Evolutionary conservation across 2,329 filamentous ascomycete species (phyloP).

Genomic region (Aureobasidium sp.): DNA sequence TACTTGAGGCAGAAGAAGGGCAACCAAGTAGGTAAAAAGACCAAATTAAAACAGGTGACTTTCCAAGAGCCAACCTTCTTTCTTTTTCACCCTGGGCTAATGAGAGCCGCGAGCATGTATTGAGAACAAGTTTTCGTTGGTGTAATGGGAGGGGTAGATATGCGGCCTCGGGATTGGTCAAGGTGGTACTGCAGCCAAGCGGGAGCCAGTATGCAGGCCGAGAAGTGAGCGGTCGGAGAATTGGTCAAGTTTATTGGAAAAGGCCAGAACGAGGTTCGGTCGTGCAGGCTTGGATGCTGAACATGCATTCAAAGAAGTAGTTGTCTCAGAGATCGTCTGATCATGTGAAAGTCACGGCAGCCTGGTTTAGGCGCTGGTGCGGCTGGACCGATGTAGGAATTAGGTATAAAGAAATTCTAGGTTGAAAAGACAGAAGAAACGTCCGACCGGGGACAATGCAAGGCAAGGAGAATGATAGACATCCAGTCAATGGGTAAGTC

Average conservation of each 20-base stretch:
- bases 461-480: neutral
- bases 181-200: constrained; percentile 14
- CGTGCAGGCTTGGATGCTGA: neutral
- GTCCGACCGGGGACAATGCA: neutral
- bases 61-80: neutral
- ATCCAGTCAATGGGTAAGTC: neutral
- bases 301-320: neutral
- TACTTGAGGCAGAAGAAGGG: neutral
- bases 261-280: neutral
- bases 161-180: neutral
- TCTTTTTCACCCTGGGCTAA: neutral
- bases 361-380: neutral
- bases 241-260: neutral
- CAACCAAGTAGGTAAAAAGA: neutral
- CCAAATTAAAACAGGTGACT: neutral
- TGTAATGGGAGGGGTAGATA: neutral
- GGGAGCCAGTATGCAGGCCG: constrained; percentile 4
- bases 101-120: neutral
- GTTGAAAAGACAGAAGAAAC: neutral
- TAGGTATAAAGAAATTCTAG: neutral
- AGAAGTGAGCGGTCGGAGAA: neutral
- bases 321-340: neutral
- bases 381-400: neutral
- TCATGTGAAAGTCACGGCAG: neutral
- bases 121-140: neutral